Percentiles rank a stretch among this genome's conserved stretches.
These are phyloP conservation scores for Chaetomium globosum DNA, from an alignment of 2,329 filamentous ascomycete genomes.

Conservation along the genomic window DNA sequence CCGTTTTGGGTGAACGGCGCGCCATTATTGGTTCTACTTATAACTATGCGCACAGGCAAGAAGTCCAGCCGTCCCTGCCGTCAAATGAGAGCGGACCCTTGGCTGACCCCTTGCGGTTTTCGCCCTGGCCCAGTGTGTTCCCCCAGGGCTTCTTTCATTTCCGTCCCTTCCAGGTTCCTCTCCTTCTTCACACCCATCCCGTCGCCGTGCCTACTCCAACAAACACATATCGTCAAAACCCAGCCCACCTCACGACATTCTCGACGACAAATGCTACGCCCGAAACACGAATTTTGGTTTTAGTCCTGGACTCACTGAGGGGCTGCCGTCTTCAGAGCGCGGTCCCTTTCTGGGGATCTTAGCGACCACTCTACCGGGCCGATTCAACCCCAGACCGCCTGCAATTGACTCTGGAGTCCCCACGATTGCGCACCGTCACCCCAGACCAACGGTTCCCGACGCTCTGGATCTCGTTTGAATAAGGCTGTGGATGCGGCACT, in stretches of 20 bases:
- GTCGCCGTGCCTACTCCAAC: neutral
- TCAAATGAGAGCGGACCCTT: slow-evolving; percentile 24
- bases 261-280: neutral
- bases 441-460: slow-evolving; percentile 27
- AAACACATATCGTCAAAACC: neutral
- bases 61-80: slow-evolving; percentile 18
- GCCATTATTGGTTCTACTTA: slow-evolving; percentile 11
- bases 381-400: slow-evolving; percentile 37
- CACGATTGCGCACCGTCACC: slow-evolving; percentile 36
- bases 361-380: slow-evolving; percentile 35
- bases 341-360: slow-evolving; percentile 23
- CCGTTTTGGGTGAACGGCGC: slow-evolving; percentile 10
- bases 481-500: slow-evolving; percentile 34
- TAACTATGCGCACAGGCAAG: slow-evolving; percentile 10
- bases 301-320: slow-evolving; percentile 6
- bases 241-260: neutral
- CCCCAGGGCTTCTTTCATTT: slow-evolving; percentile 19
- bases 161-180: slow-evolving; percentile 10
- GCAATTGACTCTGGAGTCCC: slow-evolving; percentile 37
- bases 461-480: slow-evolving; percentile 29
- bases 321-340: slow-evolving; percentile 13
- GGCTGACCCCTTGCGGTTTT: slow-evolving; percentile 23
- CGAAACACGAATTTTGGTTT: neutral
- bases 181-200: neutral
- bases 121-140: slow-evolving; percentile 16